Percentiles rank a stretch among this genome's conserved stretches.
Evolutionary conservation across 441 rosid species (phyloP).

Genomic region (Syzygium syzygioides): DNA sequence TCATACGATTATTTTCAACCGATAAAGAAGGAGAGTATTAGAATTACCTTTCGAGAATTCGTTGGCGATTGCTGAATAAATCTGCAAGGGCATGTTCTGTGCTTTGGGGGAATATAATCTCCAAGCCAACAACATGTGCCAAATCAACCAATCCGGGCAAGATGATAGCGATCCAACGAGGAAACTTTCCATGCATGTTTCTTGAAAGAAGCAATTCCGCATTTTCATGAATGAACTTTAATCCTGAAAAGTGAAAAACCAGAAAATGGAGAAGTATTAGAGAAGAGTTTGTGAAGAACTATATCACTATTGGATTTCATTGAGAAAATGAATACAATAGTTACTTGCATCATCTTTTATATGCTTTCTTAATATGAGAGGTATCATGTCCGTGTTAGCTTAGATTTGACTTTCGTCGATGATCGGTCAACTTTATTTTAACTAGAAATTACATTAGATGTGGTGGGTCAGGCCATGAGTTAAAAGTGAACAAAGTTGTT

Average conservation of each 20-base stretch:
- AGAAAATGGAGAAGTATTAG: background rate
- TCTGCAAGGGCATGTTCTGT: constrained; percentile 1
- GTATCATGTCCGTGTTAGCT: background rate
- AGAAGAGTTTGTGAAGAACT: background rate
- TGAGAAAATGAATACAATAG: background rate
- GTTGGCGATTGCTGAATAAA: constrained; percentile 23
- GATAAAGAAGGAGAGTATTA: background rate
- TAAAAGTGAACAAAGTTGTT: background rate
- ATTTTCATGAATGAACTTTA: constrained; percentile 26
- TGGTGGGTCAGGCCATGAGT: background rate
- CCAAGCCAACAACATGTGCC: constrained; percentile 29
- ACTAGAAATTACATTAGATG: background rate
- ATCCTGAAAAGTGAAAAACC: constrained; percentile 18
- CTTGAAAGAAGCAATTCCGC: constrained; percentile 22
- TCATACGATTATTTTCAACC: background rate
- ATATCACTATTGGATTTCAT: background rate
- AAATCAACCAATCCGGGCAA: constrained; percentile 49
- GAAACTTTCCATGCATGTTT: constrained; percentile 5
- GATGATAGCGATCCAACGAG: constrained; percentile 47
- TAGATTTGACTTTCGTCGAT: background rate
- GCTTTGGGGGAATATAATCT: constrained; percentile 18
- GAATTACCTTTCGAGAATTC: constrained; percentile 30
- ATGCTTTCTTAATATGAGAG: background rate
- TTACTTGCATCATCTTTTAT: background rate
- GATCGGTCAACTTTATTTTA: background rate